These are phyloP conservation scores for Dichotomopilus funicola DNA, from an alignment of 2,329 filamentous ascomycete species.

Conservation along the genomic window DNA sequence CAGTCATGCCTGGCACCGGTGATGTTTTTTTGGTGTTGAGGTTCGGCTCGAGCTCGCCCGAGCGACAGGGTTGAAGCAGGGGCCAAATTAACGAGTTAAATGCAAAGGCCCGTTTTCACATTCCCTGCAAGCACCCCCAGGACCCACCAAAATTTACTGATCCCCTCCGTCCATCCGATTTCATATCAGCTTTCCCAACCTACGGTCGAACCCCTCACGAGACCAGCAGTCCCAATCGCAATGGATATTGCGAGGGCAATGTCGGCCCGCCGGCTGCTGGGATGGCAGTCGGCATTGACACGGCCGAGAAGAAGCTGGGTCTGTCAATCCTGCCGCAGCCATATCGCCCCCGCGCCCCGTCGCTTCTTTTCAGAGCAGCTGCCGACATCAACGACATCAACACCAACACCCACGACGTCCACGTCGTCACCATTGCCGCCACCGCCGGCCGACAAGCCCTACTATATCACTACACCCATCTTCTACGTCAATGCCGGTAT, in stretches of 20 bases:
- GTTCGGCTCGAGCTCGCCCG: not conserved
- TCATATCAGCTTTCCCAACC: not conserved
- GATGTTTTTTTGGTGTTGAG: not conserved
- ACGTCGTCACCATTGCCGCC: not conserved
- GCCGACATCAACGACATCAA: not conserved
- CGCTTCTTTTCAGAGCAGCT: conserved; percentile 8
- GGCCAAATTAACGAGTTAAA: not conserved
- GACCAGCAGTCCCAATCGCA: not conserved
- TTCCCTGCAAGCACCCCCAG: not conserved
- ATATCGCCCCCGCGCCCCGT: conserved; percentile 6
- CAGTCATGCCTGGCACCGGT: not conserved
- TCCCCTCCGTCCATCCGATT: not conserved
- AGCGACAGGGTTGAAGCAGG: not conserved
- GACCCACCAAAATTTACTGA: conserved; percentile 6
- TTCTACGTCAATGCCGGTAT: conserved; percentile 96
- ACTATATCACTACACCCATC: conserved; percentile 92
- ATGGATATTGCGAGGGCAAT: conserved; percentile 16
- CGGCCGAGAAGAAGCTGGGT: conserved; percentile 17
- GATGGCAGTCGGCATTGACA: conserved; percentile 12
- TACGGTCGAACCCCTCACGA: not conserved
- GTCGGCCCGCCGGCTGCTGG: conserved; percentile 17
- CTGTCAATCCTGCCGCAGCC: conserved; percentile 18
- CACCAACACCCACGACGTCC: conserved; percentile 1
- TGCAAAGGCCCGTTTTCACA: not conserved
- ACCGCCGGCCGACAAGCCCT: conserved; percentile 57